Evolutionary conservation across 495 filamentous ascomycete species (phyloP).

Genomic region (Hypoxylon intermedium): DNA sequence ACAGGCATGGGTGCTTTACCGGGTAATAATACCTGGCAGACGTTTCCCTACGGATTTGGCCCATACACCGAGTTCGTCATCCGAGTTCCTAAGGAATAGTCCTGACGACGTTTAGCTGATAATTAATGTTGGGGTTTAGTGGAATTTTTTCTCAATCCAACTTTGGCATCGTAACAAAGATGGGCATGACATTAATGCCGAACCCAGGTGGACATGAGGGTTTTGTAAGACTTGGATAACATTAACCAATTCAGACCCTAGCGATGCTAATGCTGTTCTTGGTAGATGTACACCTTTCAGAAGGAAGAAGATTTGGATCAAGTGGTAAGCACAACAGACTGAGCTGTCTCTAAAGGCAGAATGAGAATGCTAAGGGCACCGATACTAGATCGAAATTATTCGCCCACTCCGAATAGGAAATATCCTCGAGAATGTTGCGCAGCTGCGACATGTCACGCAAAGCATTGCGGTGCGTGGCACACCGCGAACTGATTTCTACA

Average conservation of each 20-base stretch:
- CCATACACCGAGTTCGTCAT: slow-evolving; percentile 61
- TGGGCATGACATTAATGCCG: slow-evolving; percentile 60
- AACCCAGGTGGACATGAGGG: slow-evolving; percentile 55
- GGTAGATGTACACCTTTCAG: slow-evolving; percentile 55
- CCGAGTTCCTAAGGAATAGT: slow-evolving; percentile 2
- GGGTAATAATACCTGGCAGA: slow-evolving; percentile 52
- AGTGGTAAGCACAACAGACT: slow-evolving; percentile 29
- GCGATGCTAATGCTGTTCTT: slow-evolving; percentile 5
- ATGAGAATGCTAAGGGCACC: neutral
- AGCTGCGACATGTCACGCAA: slow-evolving; percentile 61
- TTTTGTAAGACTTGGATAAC: slow-evolving; percentile 40
- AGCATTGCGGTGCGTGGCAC: slow-evolving; percentile 53
- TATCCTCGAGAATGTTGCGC: slow-evolving; percentile 64
- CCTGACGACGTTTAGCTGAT: slow-evolving; percentile 4
- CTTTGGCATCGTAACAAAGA: slow-evolving; percentile 62
- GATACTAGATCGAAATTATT: slow-evolving; percentile 53
- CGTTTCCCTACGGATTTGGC: slow-evolving; percentile 61
- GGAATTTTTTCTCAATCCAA: slow-evolving; percentile 64
- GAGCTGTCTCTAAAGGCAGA: neutral
- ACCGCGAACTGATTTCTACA: slow-evolving; percentile 54
- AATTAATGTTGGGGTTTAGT: slow-evolving; percentile 8
- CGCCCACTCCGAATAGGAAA: slow-evolving; percentile 57
- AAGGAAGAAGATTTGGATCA: slow-evolving; percentile 58
- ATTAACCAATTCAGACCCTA: neutral
- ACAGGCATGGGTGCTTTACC: slow-evolving; percentile 64